Evolutionary conservation across 202 grass and related monocot species (phyloP), one percentile per base, ranked within the genome.

Genomic region (Elaeis oleifera): DNA sequence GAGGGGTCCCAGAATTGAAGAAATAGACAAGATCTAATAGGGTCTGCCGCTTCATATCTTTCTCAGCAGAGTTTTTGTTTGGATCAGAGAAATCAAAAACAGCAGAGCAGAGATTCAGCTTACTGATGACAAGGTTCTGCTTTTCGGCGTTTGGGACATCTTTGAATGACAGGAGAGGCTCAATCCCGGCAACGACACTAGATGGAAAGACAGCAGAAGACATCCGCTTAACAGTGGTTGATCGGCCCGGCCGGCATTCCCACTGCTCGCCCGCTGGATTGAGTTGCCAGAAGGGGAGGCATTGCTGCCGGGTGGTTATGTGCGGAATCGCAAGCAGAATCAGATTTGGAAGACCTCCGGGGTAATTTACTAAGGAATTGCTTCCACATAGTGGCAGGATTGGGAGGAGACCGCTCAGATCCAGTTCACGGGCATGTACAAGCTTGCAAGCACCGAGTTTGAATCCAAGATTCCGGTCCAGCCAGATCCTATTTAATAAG

Each of bases 1-100:
- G 49, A 39, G 58, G 29, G 62, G n/a, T 36, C 26, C 58, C 59
- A 53, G 70, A 19, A 63, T 53, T 60, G 5, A 72, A 28, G 39
- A 63, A 72, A 23, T 72, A 59, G 24, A 63, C 53, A 51, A 72
- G 70, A 53, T 72, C 70, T 63, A 54, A 6, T 16, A 72, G 50
- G 8, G 59, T 27, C 18, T 63, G 70, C 50, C 70, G 49, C 51
- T 72, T 72, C 50, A 63, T 54, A 52, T 63, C 70, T 25, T 72
- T 72, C 58, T 72, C 70, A 23, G 58, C 14, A 9, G 58, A 63
- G 26, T 72, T 55, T 50, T 63, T 72, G 26, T 39, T 63, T 2
- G 58, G 70, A 44, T 72, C 70, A 5, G 59, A 54, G 50, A 72
- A 72, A 54, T 72, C 70, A 39, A 72, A 63, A 13, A 72, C 26